phyloP scores from a whole-genome alignment of 768 basidiomycete species.

The Asterophora lycoperdoides region DNA sequence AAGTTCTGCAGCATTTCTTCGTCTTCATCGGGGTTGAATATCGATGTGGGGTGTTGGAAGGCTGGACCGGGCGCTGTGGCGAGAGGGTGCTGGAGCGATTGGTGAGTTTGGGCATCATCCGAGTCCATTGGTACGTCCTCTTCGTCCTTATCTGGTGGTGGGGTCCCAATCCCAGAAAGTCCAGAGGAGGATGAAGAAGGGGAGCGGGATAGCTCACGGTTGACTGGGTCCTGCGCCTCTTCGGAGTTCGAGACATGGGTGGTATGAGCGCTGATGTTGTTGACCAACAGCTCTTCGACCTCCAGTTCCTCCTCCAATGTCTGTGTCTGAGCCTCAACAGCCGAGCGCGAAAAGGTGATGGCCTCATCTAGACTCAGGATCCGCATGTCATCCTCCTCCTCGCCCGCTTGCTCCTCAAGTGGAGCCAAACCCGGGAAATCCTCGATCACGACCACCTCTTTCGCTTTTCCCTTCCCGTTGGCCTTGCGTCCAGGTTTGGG shows the following conservation, averaged over 20 bases:
- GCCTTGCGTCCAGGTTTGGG: background rate
- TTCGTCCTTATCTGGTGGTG: background rate
- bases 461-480: background rate
- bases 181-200: no score
- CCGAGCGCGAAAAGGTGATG: background rate
- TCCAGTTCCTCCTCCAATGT: slow-evolving; percentile 22
- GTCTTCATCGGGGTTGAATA: background rate
- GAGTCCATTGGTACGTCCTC: slow-evolving; percentile 18
- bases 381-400: slow-evolving; percentile 2
- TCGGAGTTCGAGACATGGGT: background rate
- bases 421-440: background rate
- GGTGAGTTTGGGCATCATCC: slow-evolving; percentile 27
- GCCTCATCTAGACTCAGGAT: background rate
- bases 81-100: slow-evolving; percentile 4
- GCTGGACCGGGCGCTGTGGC: background rate
- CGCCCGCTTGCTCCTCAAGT: slow-evolving; percentile 4
- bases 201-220: no score
- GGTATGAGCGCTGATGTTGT: slow-evolving; percentile 11
- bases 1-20: slow-evolving; percentile 10
- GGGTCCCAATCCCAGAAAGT: background rate
- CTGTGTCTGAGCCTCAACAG: slow-evolving; percentile 9
- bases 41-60: background rate
- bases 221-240: no score
- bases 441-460: background rate
- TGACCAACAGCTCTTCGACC: slow-evolving; percentile 25